Conservation (phyloP, 2,329 filamentous ascomycete species). For the Monilinia polystroma region DNA sequence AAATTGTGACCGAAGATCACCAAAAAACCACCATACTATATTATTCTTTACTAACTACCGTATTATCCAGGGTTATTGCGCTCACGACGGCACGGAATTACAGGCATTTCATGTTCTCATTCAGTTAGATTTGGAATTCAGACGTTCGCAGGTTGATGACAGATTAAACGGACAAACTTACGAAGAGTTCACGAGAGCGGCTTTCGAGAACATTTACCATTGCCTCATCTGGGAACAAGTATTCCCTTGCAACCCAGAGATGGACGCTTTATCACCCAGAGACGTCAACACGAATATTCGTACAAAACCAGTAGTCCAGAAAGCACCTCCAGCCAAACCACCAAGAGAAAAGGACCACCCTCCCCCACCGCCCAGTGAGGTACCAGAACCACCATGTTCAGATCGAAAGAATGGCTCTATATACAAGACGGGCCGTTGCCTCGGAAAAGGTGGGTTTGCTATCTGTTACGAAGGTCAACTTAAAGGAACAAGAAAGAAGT, state of each 20-base stretch:
- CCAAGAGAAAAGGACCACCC: conserved; percentile 62
- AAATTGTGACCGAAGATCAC: conserved; percentile 27
- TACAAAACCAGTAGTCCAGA: conserved; percentile 43
- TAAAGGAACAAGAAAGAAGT: conserved; percentile 63
- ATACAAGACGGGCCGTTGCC: conserved; percentile 70
- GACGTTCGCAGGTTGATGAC: conserved; percentile 7
- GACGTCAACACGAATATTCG: conserved; percentile 61
- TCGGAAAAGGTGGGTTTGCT: conserved; percentile 81
- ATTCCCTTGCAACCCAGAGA: conserved; percentile 49
- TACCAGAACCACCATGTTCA: conserved; percentile 62
- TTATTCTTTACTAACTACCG: conserved; percentile 38
- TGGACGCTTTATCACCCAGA: conserved; percentile 64
- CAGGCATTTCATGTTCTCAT: conserved; percentile 24
- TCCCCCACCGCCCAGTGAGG: conserved; percentile 59
- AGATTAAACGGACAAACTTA: conserved; percentile 27
- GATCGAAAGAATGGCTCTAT: conserved; percentile 69
- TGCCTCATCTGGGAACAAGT: conserved; percentile 33
- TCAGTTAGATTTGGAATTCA: conserved; percentile 23
- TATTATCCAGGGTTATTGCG: conserved; percentile 37
- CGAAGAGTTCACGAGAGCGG: conserved; percentile 27
- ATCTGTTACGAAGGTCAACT: conserved; percentile 75
- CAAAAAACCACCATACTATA: conserved; percentile 28
- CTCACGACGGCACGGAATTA: conserved; percentile 30
- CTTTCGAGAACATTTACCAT: conserved; percentile 24
- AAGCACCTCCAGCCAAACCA: conserved; percentile 53